Evolutionary conservation across 2,329 filamentous ascomycete species (phyloP).

Genomic region (Ophiostoma sp.): DNA sequence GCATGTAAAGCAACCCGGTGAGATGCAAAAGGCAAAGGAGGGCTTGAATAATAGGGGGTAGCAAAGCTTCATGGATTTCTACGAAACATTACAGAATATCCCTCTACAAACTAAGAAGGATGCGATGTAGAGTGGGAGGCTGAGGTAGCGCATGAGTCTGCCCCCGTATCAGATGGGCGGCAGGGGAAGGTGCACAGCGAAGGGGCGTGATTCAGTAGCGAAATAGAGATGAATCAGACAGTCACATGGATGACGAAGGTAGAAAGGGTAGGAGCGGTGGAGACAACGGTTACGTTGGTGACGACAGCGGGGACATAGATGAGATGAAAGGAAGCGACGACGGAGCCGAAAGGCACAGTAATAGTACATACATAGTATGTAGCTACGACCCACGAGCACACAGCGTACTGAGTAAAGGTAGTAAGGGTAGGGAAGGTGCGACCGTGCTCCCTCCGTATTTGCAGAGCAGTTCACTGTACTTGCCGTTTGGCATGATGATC

Average conservation of each 20-base stretch:
- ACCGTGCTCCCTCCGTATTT: neutral
- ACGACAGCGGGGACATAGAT: neutral
- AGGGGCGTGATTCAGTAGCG: neutral
- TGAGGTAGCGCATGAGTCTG: neutral
- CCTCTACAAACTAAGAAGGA: neutral
- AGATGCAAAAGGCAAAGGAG: neutral
- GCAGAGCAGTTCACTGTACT: neutral
- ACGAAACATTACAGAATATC: neutral
- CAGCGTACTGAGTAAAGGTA: neutral
- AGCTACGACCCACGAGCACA: neutral
- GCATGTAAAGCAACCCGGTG: neutral
- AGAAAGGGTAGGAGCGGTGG: neutral
- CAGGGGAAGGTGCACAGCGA: conserved; percentile 1
- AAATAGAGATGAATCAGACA: neutral
- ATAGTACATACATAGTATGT: no score
- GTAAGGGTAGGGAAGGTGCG: neutral
- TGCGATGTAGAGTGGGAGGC: neutral
- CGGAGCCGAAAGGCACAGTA: neutral
- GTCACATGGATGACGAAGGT: neutral
- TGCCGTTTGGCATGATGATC: neutral
- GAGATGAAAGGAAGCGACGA: conserved; percentile 14
- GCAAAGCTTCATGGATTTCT: neutral
- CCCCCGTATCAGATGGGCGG: conserved; percentile 2
- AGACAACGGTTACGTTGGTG: neutral
- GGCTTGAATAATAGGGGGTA: neutral